phyloP scores from a whole-genome alignment of 2,329 filamentous ascomycete genomes.

The Sporothrix variecibatus region DNA sequence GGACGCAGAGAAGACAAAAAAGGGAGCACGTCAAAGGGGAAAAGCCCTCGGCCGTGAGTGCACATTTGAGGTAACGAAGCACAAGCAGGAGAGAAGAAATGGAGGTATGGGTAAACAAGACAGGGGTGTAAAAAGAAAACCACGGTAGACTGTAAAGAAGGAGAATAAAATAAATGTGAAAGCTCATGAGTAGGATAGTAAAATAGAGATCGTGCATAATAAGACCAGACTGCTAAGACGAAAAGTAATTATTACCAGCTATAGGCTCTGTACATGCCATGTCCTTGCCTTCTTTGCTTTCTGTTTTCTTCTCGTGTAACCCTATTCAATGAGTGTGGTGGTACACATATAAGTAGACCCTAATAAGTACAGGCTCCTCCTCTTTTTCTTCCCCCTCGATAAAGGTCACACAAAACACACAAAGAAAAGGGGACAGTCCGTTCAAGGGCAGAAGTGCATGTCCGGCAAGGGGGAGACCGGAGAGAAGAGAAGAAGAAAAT shows the following conservation, averaged over 20 bases:
- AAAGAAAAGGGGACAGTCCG: background rate
- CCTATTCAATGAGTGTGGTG: background rate
- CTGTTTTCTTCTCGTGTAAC: background rate
- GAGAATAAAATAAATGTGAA: background rate
- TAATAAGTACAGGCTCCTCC: background rate
- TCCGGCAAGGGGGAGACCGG: background rate
- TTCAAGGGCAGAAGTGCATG: background rate
- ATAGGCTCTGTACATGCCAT: background rate
- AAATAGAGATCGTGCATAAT: background rate
- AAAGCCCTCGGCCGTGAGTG: constrained; percentile 14
- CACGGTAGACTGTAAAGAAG: background rate
- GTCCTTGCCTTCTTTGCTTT: background rate
- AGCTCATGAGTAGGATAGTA: background rate
- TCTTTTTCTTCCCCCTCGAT: background rate
- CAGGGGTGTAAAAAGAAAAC: background rate
- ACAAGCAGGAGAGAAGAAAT: background rate
- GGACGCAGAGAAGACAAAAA: background rate
- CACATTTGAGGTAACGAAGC: constrained; percentile 15
- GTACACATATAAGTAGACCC: background rate
- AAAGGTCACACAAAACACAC: background rate
- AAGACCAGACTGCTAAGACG: background rate
- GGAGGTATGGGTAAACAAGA: background rate
- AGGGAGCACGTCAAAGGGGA: background rate
- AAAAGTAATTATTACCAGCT: background rate
- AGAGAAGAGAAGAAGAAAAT: background rate